Evolutionary conservation across 345 rosid genomes (phyloP), one percentile per base, ranked within the genome.

Genomic region (Mercurialis annua): DNA sequence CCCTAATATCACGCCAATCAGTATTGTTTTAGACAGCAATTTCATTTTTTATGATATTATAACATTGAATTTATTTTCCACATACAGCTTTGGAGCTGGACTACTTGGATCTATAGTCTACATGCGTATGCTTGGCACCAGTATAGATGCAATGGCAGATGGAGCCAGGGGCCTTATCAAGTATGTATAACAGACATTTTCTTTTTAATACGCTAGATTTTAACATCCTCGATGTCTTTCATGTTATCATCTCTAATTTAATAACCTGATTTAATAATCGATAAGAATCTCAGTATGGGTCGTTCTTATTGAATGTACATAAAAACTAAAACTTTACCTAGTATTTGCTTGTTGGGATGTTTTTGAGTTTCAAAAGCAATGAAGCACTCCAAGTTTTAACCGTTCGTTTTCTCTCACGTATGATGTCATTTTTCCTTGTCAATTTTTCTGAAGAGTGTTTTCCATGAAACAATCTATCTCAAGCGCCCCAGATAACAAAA

Each of bases 111-210:
- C 96, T 30, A 65, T 93, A 69, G 81, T 69, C 30, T 93, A 93
- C 57, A 82, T 90, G 65, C 84, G 92, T 6, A 88, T 93, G 97
- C 90, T 93, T 51, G 98, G 98, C 55, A 90, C 72, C 70, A 80
- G 81, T 71, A 87, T 93, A 66, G 98, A 89, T 83, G 82, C 97
- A 51, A 74, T 93, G 87, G 94, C 90, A 57, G 90, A 81, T 78
- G 94, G 94, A 72, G 89, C 96, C 58, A 85, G 61, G 75, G 96
- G 98, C 64, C 66, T 88, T 68, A 64, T 88, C 73, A 93, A 88
- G 98, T 90, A 83, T 55, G 91, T 65, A 26, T 44, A 14, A 26
- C 29, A 61, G 15, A 43, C 55, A 36, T 67, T 68, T 26, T 38
- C 44, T 44, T 44, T 18, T 46, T 30, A 30, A 30, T 30, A 38